Percentiles rank a stretch among this genome's conserved stretches.
These are phyloP conservation scores for Pythium sukuiense DNA, from an alignment of 352 stramenopile species.

Conservation along the genomic window DNA sequence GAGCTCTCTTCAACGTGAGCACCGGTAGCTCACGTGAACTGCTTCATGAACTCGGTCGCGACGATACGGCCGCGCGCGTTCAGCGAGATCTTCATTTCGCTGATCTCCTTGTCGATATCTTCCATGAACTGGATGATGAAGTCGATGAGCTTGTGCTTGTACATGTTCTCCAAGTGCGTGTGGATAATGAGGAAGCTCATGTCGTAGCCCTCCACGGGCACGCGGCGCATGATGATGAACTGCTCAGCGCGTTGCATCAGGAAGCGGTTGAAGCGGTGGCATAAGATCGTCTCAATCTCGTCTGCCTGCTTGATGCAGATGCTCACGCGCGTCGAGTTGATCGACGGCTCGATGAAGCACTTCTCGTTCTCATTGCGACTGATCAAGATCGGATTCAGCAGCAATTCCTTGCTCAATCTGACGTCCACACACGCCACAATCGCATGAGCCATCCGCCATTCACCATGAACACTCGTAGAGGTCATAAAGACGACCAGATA, in stretches of 20 bases:
- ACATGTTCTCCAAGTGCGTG: slow-evolving; percentile 93
- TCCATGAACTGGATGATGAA: slow-evolving; percentile 99
- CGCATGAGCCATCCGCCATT: background rate
- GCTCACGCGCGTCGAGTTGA: slow-evolving; percentile 95
- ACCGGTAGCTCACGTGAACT: slow-evolving; percentile 81
- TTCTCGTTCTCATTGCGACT: slow-evolving; percentile 92
- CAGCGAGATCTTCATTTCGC: slow-evolving; percentile 96
- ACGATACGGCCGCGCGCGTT: slow-evolving; percentile 93
- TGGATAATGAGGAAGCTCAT: slow-evolving; percentile 96
- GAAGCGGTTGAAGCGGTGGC: slow-evolving; percentile 95
- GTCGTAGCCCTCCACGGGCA: slow-evolving; percentile 92
- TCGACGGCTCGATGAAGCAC: slow-evolving; percentile 93
- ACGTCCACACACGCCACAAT: background rate
- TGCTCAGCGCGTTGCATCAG: slow-evolving; percentile 96
- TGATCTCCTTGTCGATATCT: slow-evolving; percentile 98
- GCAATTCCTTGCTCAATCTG: slow-evolving; percentile 90
- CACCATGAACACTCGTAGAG: background rate
- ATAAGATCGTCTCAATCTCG: slow-evolving; percentile 93
- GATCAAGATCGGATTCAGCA: slow-evolving; percentile 94
- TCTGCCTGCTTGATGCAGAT: slow-evolving; percentile 97
- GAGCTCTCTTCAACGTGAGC: background rate
- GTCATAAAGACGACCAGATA: background rate
- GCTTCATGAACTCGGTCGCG: slow-evolving; percentile 94
- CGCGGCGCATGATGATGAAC: slow-evolving; percentile 94
- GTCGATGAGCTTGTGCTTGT: slow-evolving; percentile 97